These are phyloP conservation scores for Zoysia pacifica DNA, from an alignment of 176 grass and related monocot species.

Conservation along the genomic window DNA sequence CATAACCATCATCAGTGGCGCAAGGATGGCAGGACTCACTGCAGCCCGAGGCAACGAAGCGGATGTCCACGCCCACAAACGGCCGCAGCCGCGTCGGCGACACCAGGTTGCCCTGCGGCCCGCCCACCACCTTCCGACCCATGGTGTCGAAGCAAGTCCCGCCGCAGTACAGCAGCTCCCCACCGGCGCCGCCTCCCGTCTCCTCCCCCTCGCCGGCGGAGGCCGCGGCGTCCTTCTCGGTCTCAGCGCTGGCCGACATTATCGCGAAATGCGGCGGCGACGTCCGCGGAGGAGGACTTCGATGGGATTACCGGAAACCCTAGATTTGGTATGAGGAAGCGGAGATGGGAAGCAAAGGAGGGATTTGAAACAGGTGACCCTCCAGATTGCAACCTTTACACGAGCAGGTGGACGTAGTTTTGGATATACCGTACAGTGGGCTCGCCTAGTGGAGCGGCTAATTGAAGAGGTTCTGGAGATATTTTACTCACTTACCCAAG, in stretches of 20 bases:
- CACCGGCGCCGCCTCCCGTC: conserved; percentile 37
- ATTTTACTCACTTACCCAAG: neutral
- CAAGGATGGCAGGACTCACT: conserved; percentile 40
- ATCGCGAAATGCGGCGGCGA: conserved; percentile 11
- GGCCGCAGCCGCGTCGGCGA: conserved; percentile 76
- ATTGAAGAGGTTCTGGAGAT: neutral
- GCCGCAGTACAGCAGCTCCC: conserved; percentile 90
- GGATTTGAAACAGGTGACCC: conserved; percentile 40
- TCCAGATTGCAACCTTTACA: conserved; percentile 24
- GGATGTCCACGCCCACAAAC: conserved; percentile 78
- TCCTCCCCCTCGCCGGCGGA: conserved; percentile 26
- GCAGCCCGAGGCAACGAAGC: conserved; percentile 88
- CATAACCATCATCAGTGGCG: neutral
- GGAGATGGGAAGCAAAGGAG: conserved; percentile 26
- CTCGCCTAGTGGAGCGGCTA: conserved; percentile 19
- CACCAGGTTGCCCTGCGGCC: conserved; percentile 56
- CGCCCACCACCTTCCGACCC: conserved; percentile 57
- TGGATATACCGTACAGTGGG: conserved; percentile 23
- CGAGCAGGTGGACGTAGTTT: conserved; percentile 5
- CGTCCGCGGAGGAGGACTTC: conserved; percentile 41
- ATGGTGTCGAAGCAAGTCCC: conserved; percentile 71
- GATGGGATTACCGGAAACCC: conserved; percentile 36
- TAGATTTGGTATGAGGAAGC: conserved; percentile 56
- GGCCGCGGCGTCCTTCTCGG: conserved; percentile 38
- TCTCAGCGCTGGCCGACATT: conserved; percentile 63